Base-by-base conservation (phyloP, 1,139 yeast genomes). In the Yamadazyma spencermartinsiae region DNA sequence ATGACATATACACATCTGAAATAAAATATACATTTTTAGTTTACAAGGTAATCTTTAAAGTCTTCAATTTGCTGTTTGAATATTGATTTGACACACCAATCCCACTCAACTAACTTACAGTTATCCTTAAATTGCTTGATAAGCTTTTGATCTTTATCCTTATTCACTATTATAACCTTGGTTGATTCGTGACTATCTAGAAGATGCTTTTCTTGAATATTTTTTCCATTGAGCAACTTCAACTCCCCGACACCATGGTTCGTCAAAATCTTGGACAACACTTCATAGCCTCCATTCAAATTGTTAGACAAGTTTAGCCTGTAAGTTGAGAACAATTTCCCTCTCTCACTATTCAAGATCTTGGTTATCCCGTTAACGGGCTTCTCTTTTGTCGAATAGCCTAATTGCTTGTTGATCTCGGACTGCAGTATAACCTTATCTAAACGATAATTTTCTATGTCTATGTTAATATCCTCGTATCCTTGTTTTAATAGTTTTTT, bases 271-370 rank as follows among this genome's bases (percentile, higher is more conserved):
- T 79, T 68, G 1, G 81, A 68, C 4, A 87, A 74, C 1, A 80
- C 74, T 0, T 74, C 75, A 3, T 69, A 60, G 0, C 94, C 89
- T 19, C 94, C 95, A n/a, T 80, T 77, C 24, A 85, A 66, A 36
- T 78, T 79, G 1, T 76, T 55, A 0, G 87, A 74, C 2, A 88
- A 60, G 50, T 83, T 82, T 43, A 89, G 65, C 3, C 60, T 57
- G 24, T 73, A 50, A 0, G 68, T 75, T 3, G 59, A 48, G 49
- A 86, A 80, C 2, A 77, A 51, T 2, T 65, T 56, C 0, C 72
- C 71, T 16, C 60, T 44, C 3, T 55, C 28, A 18, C 43, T 38
- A 2, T 19, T 19, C 12, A 49, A 31, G 7, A 50, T 42, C 3
- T 34, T 29, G 16, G 43, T 38, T 9, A 49, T 36, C 5, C 50